These are phyloP conservation scores for Raddia guianensis DNA, from an alignment of 176 grass and related monocot genomes.

Conservation along the genomic window DNA sequence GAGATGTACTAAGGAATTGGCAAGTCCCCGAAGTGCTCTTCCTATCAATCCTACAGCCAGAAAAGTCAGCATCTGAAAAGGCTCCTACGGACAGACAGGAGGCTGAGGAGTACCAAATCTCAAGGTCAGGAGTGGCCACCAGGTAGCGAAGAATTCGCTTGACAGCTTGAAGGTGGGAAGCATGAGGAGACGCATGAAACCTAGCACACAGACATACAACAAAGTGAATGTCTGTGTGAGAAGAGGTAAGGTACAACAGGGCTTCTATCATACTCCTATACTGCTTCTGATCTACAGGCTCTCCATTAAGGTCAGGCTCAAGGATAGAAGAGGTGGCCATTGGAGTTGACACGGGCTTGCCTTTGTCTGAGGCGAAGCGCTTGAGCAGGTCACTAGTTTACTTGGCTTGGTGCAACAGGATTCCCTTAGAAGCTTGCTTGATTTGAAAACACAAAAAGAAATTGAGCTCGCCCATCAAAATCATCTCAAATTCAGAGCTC, in stretches of 20 bases:
- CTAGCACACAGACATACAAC: neutral
- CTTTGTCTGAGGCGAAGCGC: neutral
- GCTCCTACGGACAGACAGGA: neutral
- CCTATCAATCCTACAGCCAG: slow-evolving; percentile 2
- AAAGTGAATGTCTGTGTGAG: neutral
- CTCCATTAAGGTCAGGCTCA: neutral
- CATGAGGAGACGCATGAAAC: neutral
- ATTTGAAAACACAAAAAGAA: neutral
- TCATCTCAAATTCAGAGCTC: neutral
- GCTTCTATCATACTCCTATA: neutral
- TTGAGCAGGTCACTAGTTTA: neutral
- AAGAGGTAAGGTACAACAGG: neutral
- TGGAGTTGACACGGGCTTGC: neutral
- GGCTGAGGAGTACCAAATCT: neutral
- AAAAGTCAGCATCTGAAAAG: slow-evolving; percentile 4
- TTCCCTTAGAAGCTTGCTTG: neutral
- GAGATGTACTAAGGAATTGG: neutral
- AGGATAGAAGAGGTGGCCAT: no score
- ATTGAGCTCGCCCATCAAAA: neutral
- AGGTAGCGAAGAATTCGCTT: neutral
- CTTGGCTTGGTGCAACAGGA: neutral
- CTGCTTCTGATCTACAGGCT: neutral
- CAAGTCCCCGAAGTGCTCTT: neutral
- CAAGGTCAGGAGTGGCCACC: neutral
- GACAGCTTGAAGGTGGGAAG: neutral